These are phyloP conservation scores for Daldinia grandis DNA, from an alignment of 495 filamentous ascomycete genomes.

Conservation along the genomic window DNA sequence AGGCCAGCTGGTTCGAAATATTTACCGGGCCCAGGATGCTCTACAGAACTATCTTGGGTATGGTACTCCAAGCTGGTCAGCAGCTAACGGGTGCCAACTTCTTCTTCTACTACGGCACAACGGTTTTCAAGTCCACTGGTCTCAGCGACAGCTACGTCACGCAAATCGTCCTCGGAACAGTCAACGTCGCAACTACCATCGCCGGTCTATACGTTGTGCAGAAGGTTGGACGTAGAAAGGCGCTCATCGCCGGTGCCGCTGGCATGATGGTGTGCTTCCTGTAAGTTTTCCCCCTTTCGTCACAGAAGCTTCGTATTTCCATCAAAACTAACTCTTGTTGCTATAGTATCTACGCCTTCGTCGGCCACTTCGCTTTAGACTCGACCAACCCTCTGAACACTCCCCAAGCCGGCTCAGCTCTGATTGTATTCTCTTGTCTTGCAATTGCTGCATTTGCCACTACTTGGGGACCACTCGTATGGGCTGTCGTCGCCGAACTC, in stretches of 20 bases:
- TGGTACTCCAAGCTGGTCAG: conserved; percentile 75
- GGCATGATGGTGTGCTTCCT: conserved; percentile 77
- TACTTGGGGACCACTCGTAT: conserved; percentile 88
- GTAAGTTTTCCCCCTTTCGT: conserved; percentile 41
- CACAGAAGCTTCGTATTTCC: conserved; percentile 56
- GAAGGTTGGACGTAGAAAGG: conserved; percentile 71
- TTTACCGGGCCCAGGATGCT: conserved; percentile 77
- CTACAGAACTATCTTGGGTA: conserved; percentile 74
- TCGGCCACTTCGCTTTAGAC: conserved; percentile 65
- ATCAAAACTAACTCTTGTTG: conserved; percentile 49
- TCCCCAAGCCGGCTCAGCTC: conserved; percentile 67
- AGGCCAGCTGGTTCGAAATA: conserved; percentile 69
- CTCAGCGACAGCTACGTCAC: conserved; percentile 71
- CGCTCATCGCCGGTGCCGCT: conserved; percentile 69
- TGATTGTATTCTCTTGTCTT: conserved; percentile 86
- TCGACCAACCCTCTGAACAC: conserved; percentile 60
- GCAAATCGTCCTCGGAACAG: conserved; percentile 72
- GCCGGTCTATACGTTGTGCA: conserved; percentile 74
- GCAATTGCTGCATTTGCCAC: conserved; percentile 69
- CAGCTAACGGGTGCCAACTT: conserved; percentile 68
- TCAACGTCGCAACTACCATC: conserved; percentile 74
- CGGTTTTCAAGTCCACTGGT: conserved; percentile 70
- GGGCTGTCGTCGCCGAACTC: conserved; percentile 81
- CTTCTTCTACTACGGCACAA: conserved; percentile 64
- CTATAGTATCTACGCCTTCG: conserved; percentile 69